Conservation (phyloP, 1,139 yeast genomes). For the Magnusiomyces sp. region DNA sequence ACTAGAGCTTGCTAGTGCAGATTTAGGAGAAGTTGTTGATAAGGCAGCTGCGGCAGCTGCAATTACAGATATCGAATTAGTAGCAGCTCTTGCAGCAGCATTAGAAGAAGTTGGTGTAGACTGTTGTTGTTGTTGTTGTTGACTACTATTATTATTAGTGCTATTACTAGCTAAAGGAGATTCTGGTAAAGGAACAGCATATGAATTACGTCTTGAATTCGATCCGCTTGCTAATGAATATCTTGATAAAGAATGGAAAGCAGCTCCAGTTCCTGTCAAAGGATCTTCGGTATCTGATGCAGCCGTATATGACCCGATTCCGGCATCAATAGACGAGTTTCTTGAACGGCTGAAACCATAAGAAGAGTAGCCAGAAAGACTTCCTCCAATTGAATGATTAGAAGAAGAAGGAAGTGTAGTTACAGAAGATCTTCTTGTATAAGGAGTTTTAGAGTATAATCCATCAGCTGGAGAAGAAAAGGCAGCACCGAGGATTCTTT, state of each 20-base stretch:
- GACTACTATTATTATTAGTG: too few species aligned
- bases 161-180: too few species aligned
- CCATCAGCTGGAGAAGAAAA: conserved; percentile 11
- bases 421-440: conserved; percentile 9
- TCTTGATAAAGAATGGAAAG: conserved; percentile 23
- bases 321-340: conserved; percentile 20
- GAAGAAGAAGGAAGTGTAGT: conserved; percentile 3
- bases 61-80: not conserved
- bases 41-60: not conserved
- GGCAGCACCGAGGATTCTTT: conserved; percentile 3
- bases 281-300: conserved; percentile 29
- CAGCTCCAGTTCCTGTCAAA: conserved; percentile 15
- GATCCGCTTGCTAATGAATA: conserved; percentile 25
- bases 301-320: conserved; percentile 17
- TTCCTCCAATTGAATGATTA: not conserved
- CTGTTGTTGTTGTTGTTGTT: too few species aligned
- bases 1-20: too few species aligned
- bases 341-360: conserved; percentile 3
- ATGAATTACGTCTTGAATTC: conserved; percentile 25
- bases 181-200: conserved; percentile 19
- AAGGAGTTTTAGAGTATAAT: conserved; percentile 9
- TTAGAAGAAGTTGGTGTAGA: not conserved
- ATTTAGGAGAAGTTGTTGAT: too few species aligned
- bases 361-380: not conserved
- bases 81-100: not conserved